phyloP scores from a whole-genome alignment of 73 alveolate species.

The Effrenium voratum region DNA sequence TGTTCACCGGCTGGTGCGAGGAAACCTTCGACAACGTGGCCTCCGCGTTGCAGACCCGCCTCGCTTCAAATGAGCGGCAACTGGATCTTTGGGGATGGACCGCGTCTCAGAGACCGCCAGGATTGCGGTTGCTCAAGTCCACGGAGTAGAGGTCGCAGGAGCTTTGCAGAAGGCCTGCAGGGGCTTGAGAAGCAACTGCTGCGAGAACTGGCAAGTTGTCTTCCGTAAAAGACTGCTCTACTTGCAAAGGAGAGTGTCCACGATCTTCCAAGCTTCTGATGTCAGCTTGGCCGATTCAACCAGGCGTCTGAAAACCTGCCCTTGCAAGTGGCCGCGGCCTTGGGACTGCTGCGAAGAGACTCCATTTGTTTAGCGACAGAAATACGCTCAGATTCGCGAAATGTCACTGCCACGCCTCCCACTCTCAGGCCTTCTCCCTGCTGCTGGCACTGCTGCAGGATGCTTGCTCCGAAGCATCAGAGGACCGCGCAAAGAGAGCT shows the following conservation, averaged over 20 bases:
- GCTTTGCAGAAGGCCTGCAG: constrained; percentile 48
- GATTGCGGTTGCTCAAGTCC: constrained; percentile 16
- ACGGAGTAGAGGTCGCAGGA: not conserved
- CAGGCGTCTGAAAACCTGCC: constrained; percentile 16
- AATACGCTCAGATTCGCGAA: not conserved
- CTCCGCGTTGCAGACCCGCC: too few species aligned
- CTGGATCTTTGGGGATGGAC: too few species aligned
- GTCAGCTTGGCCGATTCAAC: too few species aligned
- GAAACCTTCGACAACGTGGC: too few species aligned
- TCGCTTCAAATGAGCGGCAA: too few species aligned
- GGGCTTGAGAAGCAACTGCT: not conserved
- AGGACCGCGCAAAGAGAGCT: not conserved
- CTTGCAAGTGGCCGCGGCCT: constrained; percentile 14
- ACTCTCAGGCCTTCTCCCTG: constrained; percentile 26
- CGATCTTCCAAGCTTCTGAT: not conserved
- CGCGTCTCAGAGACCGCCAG: not conserved
- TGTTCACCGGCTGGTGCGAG: too few species aligned
- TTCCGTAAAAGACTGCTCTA: too few species aligned
- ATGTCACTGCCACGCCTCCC: not conserved
- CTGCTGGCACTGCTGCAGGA: constrained; percentile 5
- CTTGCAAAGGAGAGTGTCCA: too few species aligned
- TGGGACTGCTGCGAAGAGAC: not conserved
- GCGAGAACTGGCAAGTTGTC: too few species aligned
- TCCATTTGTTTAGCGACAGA: not conserved
- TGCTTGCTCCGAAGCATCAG: not conserved